Evolutionary conservation across 441 rosid genomes (phyloP).

Genomic region (Breynia disticha): DNA sequence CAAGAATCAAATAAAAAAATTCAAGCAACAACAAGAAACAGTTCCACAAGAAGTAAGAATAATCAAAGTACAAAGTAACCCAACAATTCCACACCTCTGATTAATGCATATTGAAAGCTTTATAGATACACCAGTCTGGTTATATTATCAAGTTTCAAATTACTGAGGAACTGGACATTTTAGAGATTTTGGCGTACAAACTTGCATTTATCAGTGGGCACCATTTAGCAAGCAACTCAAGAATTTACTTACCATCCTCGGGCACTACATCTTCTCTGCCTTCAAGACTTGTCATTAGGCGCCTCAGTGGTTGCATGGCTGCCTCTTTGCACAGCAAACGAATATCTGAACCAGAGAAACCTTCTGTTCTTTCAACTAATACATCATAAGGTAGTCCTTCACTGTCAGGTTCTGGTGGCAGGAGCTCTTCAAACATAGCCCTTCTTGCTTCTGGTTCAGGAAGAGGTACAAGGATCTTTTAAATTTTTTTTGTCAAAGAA

Average conservation of each 20-base stretch:
- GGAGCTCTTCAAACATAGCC: slow-evolving; percentile 72
- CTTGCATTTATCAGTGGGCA: too few species aligned
- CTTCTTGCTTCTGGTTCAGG: slow-evolving; percentile 79
- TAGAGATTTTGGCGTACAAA: too few species aligned
- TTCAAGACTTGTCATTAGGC: slow-evolving; percentile 59
- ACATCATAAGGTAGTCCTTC: slow-evolving; percentile 64
- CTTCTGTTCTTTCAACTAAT: slow-evolving; percentile 61
- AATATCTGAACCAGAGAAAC: slow-evolving; percentile 89
- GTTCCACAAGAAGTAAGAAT: not conserved
- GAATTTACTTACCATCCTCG: slow-evolving; percentile 54
- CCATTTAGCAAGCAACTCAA: not conserved
- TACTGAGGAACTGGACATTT: too few species aligned
- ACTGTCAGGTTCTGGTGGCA: slow-evolving; percentile 42
- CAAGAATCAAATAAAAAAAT: not conserved
- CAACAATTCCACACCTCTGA: not conserved
- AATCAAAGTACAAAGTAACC: not conserved
- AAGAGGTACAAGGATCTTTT: slow-evolving; percentile 82
- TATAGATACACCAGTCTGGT: too few species aligned
- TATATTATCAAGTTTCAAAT: too few species aligned
- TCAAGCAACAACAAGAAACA: not conserved
- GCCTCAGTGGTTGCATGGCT: slow-evolving; percentile 93
- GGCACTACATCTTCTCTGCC: slow-evolving; percentile 43
- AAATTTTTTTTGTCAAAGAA: slow-evolving; percentile 22
- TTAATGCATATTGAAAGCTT: not conserved
- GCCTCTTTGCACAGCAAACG: slow-evolving; percentile 85